Base-by-base conservation (phyloP, 2,329 filamentous ascomycete species). In the Exophiala viscosa region DNA sequence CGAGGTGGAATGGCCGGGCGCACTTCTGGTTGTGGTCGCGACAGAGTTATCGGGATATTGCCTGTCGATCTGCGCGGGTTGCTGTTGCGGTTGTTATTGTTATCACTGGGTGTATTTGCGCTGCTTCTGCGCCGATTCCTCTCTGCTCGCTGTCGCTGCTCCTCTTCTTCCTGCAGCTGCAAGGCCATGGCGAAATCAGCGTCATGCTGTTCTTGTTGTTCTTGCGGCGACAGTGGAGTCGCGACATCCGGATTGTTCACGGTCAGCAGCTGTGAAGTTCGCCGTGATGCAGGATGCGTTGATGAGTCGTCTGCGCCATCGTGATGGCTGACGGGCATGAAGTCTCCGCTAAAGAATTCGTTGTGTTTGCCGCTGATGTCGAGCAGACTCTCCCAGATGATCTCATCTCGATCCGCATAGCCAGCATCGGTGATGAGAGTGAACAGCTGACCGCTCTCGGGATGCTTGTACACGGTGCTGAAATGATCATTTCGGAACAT, bases 401-500 rank as follows among this genome's bases (percentile, higher is more conserved):
- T 84, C 67, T 97, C 92, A 13, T 90, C 86, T 62, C 96, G 90
- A 8, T 79, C 81, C 9, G 87, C 85, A 65, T 95, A 99, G 1
- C 93, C 93, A 20, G 90, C 87, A 66, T 99, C 93, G 0, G 93
- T 97, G 11, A 99, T 90, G 2, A 99, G 74, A 0, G 88, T 90
- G 58, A 92, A 81, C 1, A 97, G 77, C 60, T 88, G 80, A 36
- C 83, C 77, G 0, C 85, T 89, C 40, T 84, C 75, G 0, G 92
- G 90, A 62, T 97, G 90, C 55, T 91, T 89, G 70, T 95, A 96
- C 0, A 99, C 70, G 0, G 92, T 97, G 38, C 90, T 90, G 66
- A 99, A 99, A 67, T 99, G 93, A 65, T 99, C 92, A 64, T 99
- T 99, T 20, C 93, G 83, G 74, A 99, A 99, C 1, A 99, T 72